A percentile compares a stretch with the other conserved stretches of the same genome.
These are phyloP conservation scores for Daphne laureola DNA, from an alignment of 441 rosid genomes.

Conservation along the genomic window DNA sequence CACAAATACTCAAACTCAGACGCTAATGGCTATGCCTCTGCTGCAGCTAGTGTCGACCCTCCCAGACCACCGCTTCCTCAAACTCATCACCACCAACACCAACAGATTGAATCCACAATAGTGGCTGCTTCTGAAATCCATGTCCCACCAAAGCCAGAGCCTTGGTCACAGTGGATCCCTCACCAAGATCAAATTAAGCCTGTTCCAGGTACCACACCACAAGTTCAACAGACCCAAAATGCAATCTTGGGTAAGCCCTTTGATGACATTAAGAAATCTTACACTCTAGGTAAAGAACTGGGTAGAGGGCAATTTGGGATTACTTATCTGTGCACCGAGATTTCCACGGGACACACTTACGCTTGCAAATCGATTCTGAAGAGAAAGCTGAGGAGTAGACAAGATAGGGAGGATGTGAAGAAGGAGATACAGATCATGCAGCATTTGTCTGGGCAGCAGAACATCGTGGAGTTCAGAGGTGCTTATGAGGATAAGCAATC, in stretches of 20 bases:
- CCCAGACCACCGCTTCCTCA: slow-evolving; percentile 21
- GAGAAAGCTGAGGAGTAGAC: slow-evolving; percentile 54
- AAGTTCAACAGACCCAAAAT: slow-evolving; percentile 29
- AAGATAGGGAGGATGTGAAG: slow-evolving; percentile 74
- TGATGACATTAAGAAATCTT: slow-evolving; percentile 55
- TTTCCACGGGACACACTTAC: slow-evolving; percentile 46
- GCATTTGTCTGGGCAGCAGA: slow-evolving; percentile 80
- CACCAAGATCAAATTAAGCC: slow-evolving; percentile 15
- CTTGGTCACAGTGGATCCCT: slow-evolving; percentile 14
- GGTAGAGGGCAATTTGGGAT: slow-evolving; percentile 94
- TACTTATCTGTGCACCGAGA: slow-evolving; percentile 81
- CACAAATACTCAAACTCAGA: slow-evolving; percentile 22
- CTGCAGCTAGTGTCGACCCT: slow-evolving; percentile 13
- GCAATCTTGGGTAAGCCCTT: slow-evolving; percentile 64
- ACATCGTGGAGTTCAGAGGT: slow-evolving; percentile 78
- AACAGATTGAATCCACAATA: slow-evolving; percentile 19
- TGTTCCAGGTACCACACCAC: slow-evolving; percentile 13
- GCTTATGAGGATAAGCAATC: slow-evolving; percentile 80
- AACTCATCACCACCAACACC: slow-evolving; percentile 19
- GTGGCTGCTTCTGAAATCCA: slow-evolving; percentile 19
- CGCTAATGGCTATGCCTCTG: slow-evolving; percentile 20
- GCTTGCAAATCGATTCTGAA: slow-evolving; percentile 91
- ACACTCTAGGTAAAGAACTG: slow-evolving; percentile 59
- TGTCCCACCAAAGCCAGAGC: slow-evolving; percentile 14
- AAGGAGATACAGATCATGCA: slow-evolving; percentile 88